Evolutionary conservation across 2,329 filamentous ascomycete species (phyloP), one percentile per base, ranked within the genome.

Genomic region (Ophiostoma angusticollis): DNA sequence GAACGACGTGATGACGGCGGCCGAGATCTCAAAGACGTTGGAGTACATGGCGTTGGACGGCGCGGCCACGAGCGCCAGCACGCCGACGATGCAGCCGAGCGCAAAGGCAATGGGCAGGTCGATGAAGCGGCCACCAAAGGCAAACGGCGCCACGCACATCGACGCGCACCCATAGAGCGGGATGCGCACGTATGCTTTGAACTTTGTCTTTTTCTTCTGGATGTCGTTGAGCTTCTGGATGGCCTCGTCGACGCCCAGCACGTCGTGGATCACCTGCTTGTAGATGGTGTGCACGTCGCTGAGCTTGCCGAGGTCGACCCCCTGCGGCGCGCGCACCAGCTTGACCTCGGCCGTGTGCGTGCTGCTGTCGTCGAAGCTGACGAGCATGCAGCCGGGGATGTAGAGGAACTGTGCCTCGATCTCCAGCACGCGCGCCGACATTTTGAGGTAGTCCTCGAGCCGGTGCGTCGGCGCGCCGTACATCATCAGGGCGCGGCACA

Each of bases 391-490:
- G 0, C 84, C 84, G 0, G 87, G 86, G 22, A 94, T 74, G 54
- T 94, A 95, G 17, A 94, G 63, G 50, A 91, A 94, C 51, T 93
- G 85, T 6, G 80, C 81, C 47, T 93, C 82, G 13, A 94, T 87
- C 57, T 87, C 83, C 27, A 95, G 70, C 2, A 91, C 83, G n/a
- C 83, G 72, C 1, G 87, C 80, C 8, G 83, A 86, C 82, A 89
- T 93, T 46, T 72, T 78, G 74, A 95, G 79, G 57, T 93, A 94
- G 54, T 93, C 82, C 58, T 95, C 87, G 16, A 95, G 65, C 9
- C 87, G 78, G 61, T 95, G 87, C 0, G 86, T 93, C 1, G 87
- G 87, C 1, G 87, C 87, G 11, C 87, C 87, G 47, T 84, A 94
- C 53, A 77, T 69, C 86, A 95, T 95, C 42, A 95, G 63, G 1